Conservation (phyloP, 441 rosid genomes). For the Arabidopsis hybrid region DNA sequence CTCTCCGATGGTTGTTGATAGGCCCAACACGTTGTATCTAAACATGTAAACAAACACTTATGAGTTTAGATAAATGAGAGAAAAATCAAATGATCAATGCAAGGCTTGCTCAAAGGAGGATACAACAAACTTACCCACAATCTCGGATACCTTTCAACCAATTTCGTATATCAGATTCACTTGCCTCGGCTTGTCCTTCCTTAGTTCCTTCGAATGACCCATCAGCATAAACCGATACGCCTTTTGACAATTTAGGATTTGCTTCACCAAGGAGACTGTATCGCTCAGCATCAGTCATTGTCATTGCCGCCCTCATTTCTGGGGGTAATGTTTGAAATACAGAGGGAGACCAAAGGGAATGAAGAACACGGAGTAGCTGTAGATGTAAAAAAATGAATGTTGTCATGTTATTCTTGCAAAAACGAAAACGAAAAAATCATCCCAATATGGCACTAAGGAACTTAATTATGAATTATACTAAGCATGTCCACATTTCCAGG, state of each 20-base stretch:
- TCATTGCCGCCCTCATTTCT: slow-evolving; percentile 83
- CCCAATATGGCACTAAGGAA: neutral
- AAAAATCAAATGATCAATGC: slow-evolving; percentile 2
- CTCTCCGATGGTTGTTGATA: slow-evolving; percentile 81
- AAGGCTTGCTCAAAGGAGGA: slow-evolving; percentile 24
- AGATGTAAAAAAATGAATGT: slow-evolving; percentile 32
- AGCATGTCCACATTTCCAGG: slow-evolving; percentile 8
- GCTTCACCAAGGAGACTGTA: slow-evolving; percentile 83
- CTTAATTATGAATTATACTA: slow-evolving; percentile 8
- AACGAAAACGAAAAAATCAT: neutral
- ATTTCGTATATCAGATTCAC: slow-evolving; percentile 59
- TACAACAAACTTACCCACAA: slow-evolving; percentile 74
- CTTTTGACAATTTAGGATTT: slow-evolving; percentile 67
- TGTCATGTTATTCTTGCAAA: slow-evolving; percentile 20
- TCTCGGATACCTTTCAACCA: slow-evolving; percentile 98
- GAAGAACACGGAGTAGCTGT: slow-evolving; percentile 87
- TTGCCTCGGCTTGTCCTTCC: slow-evolving; percentile 65
- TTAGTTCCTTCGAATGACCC: slow-evolving; percentile 65
- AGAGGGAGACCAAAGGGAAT: slow-evolving; percentile 90
- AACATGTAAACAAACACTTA: slow-evolving; percentile 35
- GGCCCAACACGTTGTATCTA: slow-evolving; percentile 91
- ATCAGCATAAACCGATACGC: slow-evolving; percentile 58
- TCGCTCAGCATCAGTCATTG: slow-evolving; percentile 75
- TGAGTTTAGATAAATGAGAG: slow-evolving; percentile 24
- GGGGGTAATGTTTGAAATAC: slow-evolving; percentile 67